Evolutionary conservation across 345 rosid genomes (phyloP).

Genomic region (Luvunga scandens): DNA sequence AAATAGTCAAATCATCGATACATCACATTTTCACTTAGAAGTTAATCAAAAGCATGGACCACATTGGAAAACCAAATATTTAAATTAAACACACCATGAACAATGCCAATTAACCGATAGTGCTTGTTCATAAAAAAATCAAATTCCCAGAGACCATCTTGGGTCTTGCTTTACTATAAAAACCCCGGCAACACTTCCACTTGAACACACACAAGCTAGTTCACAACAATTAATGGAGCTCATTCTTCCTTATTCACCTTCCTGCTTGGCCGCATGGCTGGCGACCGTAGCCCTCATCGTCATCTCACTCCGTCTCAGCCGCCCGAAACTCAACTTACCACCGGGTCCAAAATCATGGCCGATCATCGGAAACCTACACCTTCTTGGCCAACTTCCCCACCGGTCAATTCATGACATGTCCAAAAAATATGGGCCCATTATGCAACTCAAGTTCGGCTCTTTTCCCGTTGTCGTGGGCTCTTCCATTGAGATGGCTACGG

Average conservation of each 20-base stretch:
- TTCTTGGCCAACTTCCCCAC: constrained; percentile 62
- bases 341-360: constrained; percentile 76
- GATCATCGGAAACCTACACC: constrained; percentile 63
- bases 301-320: constrained; percentile 30
- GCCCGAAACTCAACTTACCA: constrained; percentile 38
- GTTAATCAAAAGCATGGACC: no score
- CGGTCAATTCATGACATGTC: constrained; percentile 53
- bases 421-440: constrained; percentile 52
- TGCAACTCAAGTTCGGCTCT: constrained; percentile 25
- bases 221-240: constrained; percentile 13
- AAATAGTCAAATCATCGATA: neutral
- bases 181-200: neutral
- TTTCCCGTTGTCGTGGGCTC: no score
- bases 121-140: neutral
- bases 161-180: neutral
- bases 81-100: neutral
- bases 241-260: constrained; percentile 13
- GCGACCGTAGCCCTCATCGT: constrained; percentile 35
- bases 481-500: constrained; percentile 21
- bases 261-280: constrained; percentile 23
- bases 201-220: neutral
- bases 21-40: no score
- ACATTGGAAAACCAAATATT: neutral
- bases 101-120: neutral
- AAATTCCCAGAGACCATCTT: neutral